A percentile compares a stretch with the other conserved stretches of the same genome.
Conservation (phyloP, 2,329 filamentous ascomycete genomes). For the Xylaria sp. region DNA sequence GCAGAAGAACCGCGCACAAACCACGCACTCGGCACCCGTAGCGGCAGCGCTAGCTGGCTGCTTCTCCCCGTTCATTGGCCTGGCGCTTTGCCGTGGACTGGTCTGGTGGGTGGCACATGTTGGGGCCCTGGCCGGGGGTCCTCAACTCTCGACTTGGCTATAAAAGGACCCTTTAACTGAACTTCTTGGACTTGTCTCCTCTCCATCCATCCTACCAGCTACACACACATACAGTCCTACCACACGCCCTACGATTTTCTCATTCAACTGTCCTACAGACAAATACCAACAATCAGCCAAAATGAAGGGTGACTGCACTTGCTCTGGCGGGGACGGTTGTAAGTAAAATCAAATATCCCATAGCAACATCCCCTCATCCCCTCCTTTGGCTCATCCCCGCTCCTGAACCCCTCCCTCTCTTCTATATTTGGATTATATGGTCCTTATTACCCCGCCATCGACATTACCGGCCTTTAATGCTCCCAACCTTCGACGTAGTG, state of each 20-base stretch:
- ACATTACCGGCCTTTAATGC: background rate
- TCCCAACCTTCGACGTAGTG: background rate
- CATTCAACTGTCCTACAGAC: slow-evolving; percentile 25
- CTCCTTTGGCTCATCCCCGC: background rate
- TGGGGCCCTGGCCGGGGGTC: background rate
- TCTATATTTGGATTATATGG: slow-evolving; percentile 4
- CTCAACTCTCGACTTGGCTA: slow-evolving; percentile 19
- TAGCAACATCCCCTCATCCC: background rate
- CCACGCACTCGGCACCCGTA: slow-evolving; percentile 25
- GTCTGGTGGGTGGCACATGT: slow-evolving; percentile 18
- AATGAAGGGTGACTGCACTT: slow-evolving; percentile 45
- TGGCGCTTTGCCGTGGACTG: slow-evolving; percentile 4
- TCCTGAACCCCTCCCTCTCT: background rate
- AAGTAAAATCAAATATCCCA: slow-evolving; percentile 22
- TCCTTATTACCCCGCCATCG: slow-evolving; percentile 24
- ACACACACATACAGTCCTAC: background rate
- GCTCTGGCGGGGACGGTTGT: slow-evolving; percentile 41
- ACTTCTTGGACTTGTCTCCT: background rate
- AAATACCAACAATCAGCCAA: slow-evolving; percentile 33
- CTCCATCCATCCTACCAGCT: background rate
- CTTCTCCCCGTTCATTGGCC: slow-evolving; percentile 24
- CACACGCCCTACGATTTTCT: background rate
- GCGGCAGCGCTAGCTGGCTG: background rate
- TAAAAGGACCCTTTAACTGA: slow-evolving; percentile 23
- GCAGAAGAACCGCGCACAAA: slow-evolving; percentile 15